phyloP scores from a whole-genome alignment of 176 grass and related monocot genomes.

The Musa schizocarpa region DNA sequence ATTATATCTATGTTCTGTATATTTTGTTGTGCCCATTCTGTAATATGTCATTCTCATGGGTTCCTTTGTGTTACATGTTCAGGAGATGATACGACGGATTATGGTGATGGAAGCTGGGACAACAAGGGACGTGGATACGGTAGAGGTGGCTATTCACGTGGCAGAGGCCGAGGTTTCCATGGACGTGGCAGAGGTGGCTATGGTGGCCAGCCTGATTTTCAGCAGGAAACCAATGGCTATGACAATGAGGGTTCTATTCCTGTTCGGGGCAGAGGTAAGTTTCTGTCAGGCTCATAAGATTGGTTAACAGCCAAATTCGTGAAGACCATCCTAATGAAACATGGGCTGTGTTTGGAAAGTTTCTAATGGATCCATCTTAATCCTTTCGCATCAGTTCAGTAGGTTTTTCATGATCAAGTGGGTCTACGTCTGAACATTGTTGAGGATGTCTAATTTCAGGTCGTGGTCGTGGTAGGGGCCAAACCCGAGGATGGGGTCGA shows the following conservation, averaged over 20 bases:
- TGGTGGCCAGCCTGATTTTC: conserved; percentile 50
- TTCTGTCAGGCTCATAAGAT: neutral
- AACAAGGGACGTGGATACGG: conserved; percentile 33
- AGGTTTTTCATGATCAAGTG: neutral
- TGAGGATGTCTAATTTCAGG: conserved; percentile 18
- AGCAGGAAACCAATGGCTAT: conserved; percentile 50
- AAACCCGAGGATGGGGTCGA: conserved; percentile 39
- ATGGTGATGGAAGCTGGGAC: conserved; percentile 42
- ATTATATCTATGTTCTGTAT: too few relatives aligned
- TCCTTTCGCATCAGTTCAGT: too few relatives aligned
- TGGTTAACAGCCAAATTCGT: neutral
- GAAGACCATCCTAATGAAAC: neutral
- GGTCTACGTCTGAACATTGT: too few relatives aligned
- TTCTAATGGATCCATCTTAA: too few relatives aligned
- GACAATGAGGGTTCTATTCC: conserved; percentile 50
- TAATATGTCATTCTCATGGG: neutral
- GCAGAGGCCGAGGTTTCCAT: conserved; percentile 48
- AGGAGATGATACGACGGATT: conserved; percentile 51
- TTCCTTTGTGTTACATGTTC: neutral
- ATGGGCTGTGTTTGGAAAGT: too few relatives aligned
- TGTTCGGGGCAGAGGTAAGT: conserved; percentile 40
- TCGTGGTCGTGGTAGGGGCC: conserved; percentile 50
- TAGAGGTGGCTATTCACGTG: conserved; percentile 41
- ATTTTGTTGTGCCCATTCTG: neutral
- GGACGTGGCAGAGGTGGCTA: conserved; percentile 44